Base-by-base conservation (phyloP, 164 flowering plant genomes). In the Kingdonia uniflora region DNA sequence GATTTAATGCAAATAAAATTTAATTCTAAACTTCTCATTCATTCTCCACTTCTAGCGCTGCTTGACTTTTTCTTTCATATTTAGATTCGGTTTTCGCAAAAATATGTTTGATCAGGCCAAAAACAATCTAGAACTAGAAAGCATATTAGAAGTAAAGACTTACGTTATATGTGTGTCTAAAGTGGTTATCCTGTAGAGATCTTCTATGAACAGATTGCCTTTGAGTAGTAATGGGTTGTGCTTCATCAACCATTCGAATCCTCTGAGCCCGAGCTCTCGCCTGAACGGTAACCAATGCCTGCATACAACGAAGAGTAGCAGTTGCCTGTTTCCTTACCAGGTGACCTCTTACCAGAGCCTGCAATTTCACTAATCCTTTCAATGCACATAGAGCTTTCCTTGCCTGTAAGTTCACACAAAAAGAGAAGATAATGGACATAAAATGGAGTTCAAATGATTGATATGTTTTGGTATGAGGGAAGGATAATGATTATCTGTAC, bases 271-370 rank as follows among this genome's bases (percentile, higher is more conserved):
- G 72, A 55, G 94, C 92, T 69, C 91, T 68, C 0, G 82, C 82
- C 66, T 87, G 97, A 49, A 61, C 89, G 0, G 77, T 80, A 51
- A 85, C 70, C 68, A 87, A 65, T 22, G 96, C 95, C 67, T 91
- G 95, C 92, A 91, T 87, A 56, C 95, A 83, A 53, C 87, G 68
- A n/a, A 91, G 87, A 5, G 97, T 83, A 10, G 87, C 86, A 1
- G 87, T 76, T 40, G 96, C 95, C 48, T 76, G 89, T 69, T 82
- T 85, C 61, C 96, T 76, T 50, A 91, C 95, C 69, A 87, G 69
- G 74, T 87, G 85, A 58, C 96, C 97, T 56, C 97, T 80, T 21
- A 84, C 92, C 61, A 91, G 45, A 14, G 97, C 97, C 68, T 91
- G 97, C 72, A 91, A 64, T 81, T 85, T 91, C 73, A 91, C 97